Evolutionary conservation across 768 basidiomycete species (phyloP).

Genomic region (Tylopilus felleus): DNA sequence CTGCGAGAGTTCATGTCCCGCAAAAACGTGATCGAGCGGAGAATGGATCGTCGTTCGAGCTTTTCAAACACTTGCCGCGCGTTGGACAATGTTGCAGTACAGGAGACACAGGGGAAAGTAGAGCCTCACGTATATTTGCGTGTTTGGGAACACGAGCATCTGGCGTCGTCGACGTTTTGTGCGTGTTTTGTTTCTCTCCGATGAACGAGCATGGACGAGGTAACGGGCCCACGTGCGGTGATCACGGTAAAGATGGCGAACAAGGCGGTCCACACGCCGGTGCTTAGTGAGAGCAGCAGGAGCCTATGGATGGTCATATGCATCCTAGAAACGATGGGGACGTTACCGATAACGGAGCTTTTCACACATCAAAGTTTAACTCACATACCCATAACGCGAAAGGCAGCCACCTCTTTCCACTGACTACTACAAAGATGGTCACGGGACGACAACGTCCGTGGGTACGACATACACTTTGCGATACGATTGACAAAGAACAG

Average conservation of each 20-base stretch:
- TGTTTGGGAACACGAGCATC: constrained; percentile 13
- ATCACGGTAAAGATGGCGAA: constrained; percentile 13
- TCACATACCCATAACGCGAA: not conserved
- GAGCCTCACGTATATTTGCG: constrained; percentile 18
- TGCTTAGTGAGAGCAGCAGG: constrained; percentile 13
- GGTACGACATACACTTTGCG: constrained; percentile 13
- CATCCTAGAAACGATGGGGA: constrained; percentile 7
- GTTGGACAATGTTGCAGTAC: constrained; percentile 33
- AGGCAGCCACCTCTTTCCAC: constrained; percentile 1
- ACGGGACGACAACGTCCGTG: not conserved
- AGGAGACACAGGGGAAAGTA: constrained; percentile 31
- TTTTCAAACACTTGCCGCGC: constrained; percentile 20
- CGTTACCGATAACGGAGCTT: not conserved
- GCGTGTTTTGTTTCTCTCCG: not conserved
- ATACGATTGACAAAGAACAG: constrained; percentile 20
- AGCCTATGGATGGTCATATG: constrained; percentile 14
- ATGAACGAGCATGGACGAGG: not conserved
- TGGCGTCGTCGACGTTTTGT: not conserved
- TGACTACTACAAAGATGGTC: constrained; percentile 6
- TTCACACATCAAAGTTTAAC: not conserved
- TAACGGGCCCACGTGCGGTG: constrained; percentile 3
- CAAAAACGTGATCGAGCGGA: constrained; percentile 5
- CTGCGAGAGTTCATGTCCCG: constrained; percentile 1
- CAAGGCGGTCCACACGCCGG: constrained; percentile 16
- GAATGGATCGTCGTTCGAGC: constrained; percentile 3